Evolutionary conservation across 176 grass and related monocot genomes (phyloP).

Genomic region (Olyra latifolia): DNA sequence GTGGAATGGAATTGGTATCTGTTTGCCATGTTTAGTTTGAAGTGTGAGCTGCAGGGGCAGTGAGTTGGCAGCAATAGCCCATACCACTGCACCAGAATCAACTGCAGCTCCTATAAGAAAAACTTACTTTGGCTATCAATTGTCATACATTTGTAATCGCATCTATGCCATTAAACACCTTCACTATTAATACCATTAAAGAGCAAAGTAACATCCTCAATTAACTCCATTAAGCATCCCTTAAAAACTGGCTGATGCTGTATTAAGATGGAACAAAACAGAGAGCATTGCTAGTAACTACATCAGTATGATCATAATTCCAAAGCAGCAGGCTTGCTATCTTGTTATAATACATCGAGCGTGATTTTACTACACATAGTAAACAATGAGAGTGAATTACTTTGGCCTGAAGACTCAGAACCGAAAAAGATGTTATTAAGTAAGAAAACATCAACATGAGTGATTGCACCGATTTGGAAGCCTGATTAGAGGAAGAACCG

Average conservation of each 20-base stretch:
- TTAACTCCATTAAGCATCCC: not conserved
- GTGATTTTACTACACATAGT: not conserved
- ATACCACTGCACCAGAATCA: not conserved
- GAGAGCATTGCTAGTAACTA: not conserved
- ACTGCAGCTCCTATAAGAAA: not conserved
- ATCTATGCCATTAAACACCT: not conserved
- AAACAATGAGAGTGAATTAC: not conserved
- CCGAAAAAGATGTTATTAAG: not conserved
- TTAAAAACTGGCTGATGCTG: not conserved
- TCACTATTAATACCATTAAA: not conserved
- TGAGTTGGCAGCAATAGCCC: not conserved
- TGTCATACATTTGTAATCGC: not conserved
- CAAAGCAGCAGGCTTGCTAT: not conserved
- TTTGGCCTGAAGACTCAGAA: not conserved
- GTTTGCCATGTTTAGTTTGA: slow-evolving; percentile 17
- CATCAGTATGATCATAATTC: not conserved
- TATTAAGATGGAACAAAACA: not conserved
- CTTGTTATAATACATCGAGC: not conserved
- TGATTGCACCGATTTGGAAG: slow-evolving; percentile 22
- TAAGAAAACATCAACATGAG: not conserved
- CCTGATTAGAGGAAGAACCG: slow-evolving; percentile 23
- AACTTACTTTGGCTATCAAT: not conserved
- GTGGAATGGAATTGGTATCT: not conserved
- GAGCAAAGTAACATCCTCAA: not conserved
- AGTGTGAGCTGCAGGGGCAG: not conserved